A percentile compares a stretch with the other conserved stretches of the same genome.
phyloP scores from a whole-genome alignment of 108 stramenopile genomes.

The Pseudonitzschia delicatissima region DNA sequence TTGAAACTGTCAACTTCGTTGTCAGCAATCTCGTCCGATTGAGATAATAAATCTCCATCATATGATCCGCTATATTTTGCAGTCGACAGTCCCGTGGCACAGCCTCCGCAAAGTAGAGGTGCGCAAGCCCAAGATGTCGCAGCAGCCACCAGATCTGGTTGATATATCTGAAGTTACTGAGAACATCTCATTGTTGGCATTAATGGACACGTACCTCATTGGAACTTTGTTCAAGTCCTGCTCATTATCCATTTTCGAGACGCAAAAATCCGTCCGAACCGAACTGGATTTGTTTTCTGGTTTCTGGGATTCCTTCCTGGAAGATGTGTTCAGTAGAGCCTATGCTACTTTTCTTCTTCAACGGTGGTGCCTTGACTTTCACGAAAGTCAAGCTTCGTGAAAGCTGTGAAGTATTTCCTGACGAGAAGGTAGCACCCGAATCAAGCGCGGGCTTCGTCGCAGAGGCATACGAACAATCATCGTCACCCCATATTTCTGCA shows the following conservation, averaged over 20 bases:
- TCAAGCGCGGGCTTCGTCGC: background rate
- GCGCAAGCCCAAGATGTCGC: background rate
- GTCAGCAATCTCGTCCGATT: background rate
- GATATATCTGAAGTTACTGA: background rate
- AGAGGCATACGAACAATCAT: conserved; percentile 23
- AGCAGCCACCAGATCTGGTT: background rate
- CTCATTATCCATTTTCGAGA: background rate
- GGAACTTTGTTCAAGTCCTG: background rate
- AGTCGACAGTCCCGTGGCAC: background rate
- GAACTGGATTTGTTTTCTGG: background rate
- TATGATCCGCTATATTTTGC: background rate
- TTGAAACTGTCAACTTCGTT: background rate
- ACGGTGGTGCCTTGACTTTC: too few relatives aligned
- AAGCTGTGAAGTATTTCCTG: background rate
- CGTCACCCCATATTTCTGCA: conserved; percentile 19
- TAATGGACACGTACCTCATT: background rate
- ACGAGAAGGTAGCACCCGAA: too few relatives aligned
- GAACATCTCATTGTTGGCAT: background rate
- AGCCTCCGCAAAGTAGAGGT: background rate
- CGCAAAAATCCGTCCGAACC: background rate
- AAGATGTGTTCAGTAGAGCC: background rate
- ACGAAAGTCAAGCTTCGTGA: background rate
- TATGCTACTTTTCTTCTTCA: background rate
- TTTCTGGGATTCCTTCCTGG: background rate
- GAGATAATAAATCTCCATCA: background rate